Evolutionary conservation across 208 protist species (phyloP).

Genomic region (Crithidia sp.): DNA sequence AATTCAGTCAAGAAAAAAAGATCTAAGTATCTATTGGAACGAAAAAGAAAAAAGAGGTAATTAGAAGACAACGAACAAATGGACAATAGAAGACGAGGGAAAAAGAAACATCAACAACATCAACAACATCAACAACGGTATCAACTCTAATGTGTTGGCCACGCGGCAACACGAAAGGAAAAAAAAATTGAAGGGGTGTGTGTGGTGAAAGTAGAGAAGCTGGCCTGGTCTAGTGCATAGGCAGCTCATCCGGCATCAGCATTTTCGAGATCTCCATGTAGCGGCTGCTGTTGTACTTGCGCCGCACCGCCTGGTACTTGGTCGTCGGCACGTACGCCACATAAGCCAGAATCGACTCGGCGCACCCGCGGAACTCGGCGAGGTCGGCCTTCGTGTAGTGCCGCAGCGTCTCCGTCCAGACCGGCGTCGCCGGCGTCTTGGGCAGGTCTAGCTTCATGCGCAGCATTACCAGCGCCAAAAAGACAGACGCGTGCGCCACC

Average conservation of each 20-base stretch:
- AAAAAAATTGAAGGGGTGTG: conserved; percentile 2
- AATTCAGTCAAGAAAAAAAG: conserved; percentile 7
- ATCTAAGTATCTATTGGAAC: background rate
- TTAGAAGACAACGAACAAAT: conserved; percentile 3
- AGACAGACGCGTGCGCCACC: conserved; percentile 92
- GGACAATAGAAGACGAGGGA: conserved; percentile 18
- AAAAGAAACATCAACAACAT: background rate
- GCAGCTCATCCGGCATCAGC: conserved; percentile 65
- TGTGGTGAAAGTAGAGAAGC: background rate
- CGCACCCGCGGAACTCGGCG: conserved; percentile 74
- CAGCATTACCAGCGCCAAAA: conserved; percentile 82
- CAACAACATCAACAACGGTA: background rate
- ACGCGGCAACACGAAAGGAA: conserved; percentile 7
- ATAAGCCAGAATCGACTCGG: conserved; percentile 82
- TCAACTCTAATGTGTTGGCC: background rate
- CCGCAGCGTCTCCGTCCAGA: conserved; percentile 72
- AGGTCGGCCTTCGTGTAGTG: conserved; percentile 73
- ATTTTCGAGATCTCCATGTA: conserved; percentile 84
- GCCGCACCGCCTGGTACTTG: conserved; percentile 87
- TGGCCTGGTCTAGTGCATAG: conserved; percentile 18
- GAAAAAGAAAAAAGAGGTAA: conserved; percentile 3
- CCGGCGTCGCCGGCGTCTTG: conserved; percentile 16
- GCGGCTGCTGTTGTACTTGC: conserved; percentile 83
- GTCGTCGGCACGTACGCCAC: conserved; percentile 80
- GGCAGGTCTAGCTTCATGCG: conserved; percentile 49